Conservation (phyloP, 1,284 basidiomycete genomes). For the Austroboletus rostrupii region DNA sequence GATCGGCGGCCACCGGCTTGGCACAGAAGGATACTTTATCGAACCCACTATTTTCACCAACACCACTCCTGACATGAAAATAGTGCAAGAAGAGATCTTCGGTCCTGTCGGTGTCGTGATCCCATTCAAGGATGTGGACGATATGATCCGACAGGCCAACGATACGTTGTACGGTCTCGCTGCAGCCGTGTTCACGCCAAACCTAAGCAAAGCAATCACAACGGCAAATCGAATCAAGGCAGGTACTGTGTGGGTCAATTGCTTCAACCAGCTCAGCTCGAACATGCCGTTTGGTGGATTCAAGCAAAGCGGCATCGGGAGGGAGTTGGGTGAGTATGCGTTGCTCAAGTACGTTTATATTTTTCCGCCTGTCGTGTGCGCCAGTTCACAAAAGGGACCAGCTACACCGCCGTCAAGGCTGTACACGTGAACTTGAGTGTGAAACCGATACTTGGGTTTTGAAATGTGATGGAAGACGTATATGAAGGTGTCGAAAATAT, state of each 20-base stretch:
- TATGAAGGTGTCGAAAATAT: background rate
- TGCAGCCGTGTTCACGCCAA: conserved; percentile 78
- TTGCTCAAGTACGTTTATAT: conserved; percentile 50
- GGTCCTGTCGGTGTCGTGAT: conserved; percentile 78
- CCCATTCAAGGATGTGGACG: conserved; percentile 68
- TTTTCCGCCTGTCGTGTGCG: conserved; percentile 4
- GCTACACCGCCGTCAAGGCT: conserved; percentile 83
- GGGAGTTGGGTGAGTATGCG: conserved; percentile 84
- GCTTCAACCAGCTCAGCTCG: conserved; percentile 61
- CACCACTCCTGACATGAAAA: conserved; percentile 75
- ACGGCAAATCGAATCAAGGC: conserved; percentile 78
- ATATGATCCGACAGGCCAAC: conserved; percentile 79
- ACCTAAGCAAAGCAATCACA: conserved; percentile 72
- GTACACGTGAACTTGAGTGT: conserved; percentile 71
- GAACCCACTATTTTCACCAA: conserved; percentile 86
- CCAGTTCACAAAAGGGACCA: conserved; percentile 26
- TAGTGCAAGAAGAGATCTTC: conserved; percentile 90
- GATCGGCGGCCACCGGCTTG: conserved; percentile 72
- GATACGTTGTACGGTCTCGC: conserved; percentile 85
- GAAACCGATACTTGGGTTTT: background rate
- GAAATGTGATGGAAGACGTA: background rate
- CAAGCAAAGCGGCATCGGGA: conserved; percentile 83
- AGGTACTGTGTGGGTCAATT: conserved; percentile 84
- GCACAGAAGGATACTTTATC: conserved; percentile 74
- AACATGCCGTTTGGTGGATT: conserved; percentile 84